Conservation (phyloP, 2,329 filamentous ascomycete genomes). For the Aspergillus luchuensis region DNA sequence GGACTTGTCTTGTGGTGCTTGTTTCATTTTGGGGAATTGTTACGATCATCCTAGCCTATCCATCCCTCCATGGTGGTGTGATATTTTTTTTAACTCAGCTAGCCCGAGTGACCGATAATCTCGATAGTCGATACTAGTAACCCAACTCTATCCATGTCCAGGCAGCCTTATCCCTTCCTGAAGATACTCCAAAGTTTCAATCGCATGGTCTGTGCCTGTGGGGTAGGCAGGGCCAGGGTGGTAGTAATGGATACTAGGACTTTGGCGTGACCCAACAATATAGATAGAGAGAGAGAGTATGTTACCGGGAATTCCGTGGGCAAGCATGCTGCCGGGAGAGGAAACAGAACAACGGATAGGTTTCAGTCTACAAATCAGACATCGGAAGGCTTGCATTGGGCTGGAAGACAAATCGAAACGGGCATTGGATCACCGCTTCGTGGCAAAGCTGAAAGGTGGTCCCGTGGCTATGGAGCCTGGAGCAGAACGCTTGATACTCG, state of each 20-base stretch:
- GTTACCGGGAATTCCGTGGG: background rate
- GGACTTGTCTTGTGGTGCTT: background rate
- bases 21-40: background rate
- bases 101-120: too few species aligned
- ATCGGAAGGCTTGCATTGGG: slow-evolving; percentile 4
- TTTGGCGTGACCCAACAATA: background rate
- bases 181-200: background rate
- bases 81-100: background rate
- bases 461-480: slow-evolving; percentile 17
- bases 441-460: slow-evolving; percentile 23
- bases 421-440: slow-evolving; percentile 15
- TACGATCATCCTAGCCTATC: background rate
- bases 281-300: background rate
- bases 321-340: background rate
- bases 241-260: background rate
- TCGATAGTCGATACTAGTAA: too few species aligned
- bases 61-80: background rate
- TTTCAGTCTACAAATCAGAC: background rate
- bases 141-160: background rate
- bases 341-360: background rate
- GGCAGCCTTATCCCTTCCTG: background rate
- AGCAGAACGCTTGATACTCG: slow-evolving; percentile 17
- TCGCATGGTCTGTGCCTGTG: slow-evolving; percentile 1
- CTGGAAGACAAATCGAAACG: slow-evolving; percentile 13
- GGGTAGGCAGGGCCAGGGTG: background rate